A percentile compares a stretch with the other conserved stretches of the same genome.
These are phyloP conservation scores for Cyamopsis tetragonoloba DNA, from an alignment of 306 rosid species.

Conservation along the genomic window DNA sequence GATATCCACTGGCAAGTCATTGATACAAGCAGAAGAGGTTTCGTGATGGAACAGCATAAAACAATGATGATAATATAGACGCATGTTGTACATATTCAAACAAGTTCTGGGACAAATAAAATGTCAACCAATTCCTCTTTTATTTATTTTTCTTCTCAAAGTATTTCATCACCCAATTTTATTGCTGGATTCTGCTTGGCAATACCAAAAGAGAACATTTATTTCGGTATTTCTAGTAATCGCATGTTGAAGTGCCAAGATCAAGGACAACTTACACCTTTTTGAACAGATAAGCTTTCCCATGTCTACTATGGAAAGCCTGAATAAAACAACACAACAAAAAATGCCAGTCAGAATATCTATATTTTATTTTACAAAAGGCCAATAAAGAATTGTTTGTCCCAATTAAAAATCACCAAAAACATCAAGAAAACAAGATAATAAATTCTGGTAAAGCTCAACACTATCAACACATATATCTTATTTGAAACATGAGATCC, in stretches of 20 bases:
- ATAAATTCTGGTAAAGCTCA: background rate
- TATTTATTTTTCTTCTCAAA: background rate
- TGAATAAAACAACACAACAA: slow-evolving; percentile 53
- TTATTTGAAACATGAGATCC: background rate
- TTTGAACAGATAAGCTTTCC: slow-evolving; percentile 92
- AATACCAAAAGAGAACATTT: slow-evolving; percentile 7
- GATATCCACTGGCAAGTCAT: background rate
- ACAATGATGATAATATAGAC: background rate
- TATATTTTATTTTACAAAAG: background rate
- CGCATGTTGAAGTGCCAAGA: slow-evolving; percentile 22
- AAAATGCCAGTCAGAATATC: slow-evolving; percentile 50
- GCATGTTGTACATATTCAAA: background rate
- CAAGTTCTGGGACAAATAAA: background rate
- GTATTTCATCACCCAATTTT: background rate
- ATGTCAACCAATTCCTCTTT: background rate
- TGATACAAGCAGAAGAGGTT: background rate
- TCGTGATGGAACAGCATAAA: slow-evolving; percentile 1
- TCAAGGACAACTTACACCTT: slow-evolving; percentile 88
- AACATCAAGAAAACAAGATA: background rate
- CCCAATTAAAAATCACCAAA: background rate
- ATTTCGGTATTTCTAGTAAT: background rate
- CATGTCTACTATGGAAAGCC: slow-evolving; percentile 85
- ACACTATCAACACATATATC: background rate
- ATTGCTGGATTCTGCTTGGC: no score
- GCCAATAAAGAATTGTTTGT: slow-evolving; percentile 16